Base-by-base conservation (phyloP, 257 asterid species). In the Cinchona pubescens region DNA sequence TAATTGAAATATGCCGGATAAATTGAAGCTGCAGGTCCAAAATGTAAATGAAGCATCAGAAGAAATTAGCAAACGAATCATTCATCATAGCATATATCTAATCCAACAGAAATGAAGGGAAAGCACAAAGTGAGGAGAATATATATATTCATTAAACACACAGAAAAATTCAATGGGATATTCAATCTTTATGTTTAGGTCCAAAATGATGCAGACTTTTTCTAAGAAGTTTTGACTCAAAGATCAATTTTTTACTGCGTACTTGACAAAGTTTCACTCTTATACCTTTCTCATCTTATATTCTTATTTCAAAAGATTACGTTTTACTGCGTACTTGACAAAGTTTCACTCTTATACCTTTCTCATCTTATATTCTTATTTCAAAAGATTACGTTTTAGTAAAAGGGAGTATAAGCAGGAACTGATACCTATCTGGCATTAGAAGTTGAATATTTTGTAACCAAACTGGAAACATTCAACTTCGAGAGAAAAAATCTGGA, bases 21-120 rank as follows among this genome's bases (percentile, higher is more conserved):
- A 93, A 93, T 78, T 87, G 88, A 84, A 93, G 93, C 98, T 93
- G 94, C 82, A 84, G 62, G 35, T 59, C 30, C 62, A 70, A 16
- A 66, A n/a, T 60, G 29, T 15, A 35, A 40, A 16, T 60, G 15
- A 46, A 34, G n/a, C 35, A 23, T 59, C 37, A 66, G 35, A 14
- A 27, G 8, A 51, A 7, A 25, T 63, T 42, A n/a, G 35, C 32
- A 51, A 69, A 59, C 48, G 34, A 37, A 59, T 30, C 38, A 32
- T 51, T 2, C 4, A 59, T 21, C 62, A 42, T 2, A 66, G 23
- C 59, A 71, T 34, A 45, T 53, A 53, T 38, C 68, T 30, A 14
- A 21, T 27, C 65, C 8, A 40, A 72, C 55, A 38, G 67, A 56
- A 25, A 48, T 21, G 38, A 32, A 62, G 8, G 9, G 49, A 29